Evolutionary conservation across 1,284 basidiomycete species (phyloP), one percentile per base, ranked within the genome.

Genomic region (Grifola frondosa): DNA sequence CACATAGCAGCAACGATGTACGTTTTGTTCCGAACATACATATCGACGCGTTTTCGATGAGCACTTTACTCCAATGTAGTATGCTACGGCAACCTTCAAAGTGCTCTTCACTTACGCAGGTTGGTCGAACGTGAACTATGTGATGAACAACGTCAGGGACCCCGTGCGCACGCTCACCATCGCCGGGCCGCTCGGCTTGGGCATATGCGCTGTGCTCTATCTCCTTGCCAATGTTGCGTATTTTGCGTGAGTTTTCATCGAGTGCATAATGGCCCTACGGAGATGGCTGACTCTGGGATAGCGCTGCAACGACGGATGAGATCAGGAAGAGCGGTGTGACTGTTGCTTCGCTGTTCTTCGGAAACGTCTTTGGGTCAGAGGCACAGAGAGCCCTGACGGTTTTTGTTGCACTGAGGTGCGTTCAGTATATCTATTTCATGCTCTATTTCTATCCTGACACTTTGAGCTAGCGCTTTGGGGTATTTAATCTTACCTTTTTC

Each of bases 1-100:
- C 84, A 51, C 74, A 79, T 2, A 84, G 81, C 47, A 81, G 80
- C 24, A 86, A 86, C 55, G 84, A 84, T 52, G 81, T 80, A 16
- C 25, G 59, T 48, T 8, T 4, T n/a, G n/a, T n/a, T n/a, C n/a
- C n/a, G n/a, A n/a, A n/a, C n/a, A n/a, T n/a, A n/a, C n/a, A n/a
- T n/a, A n/a, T n/a, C n/a, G n/a, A n/a, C n/a, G n/a, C n/a, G n/a
- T n/a, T n/a, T n/a, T n/a, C n/a, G n/a, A n/a, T n/a, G n/a, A n/a
- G 17, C 17, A 37, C 30, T n/a, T n/a, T n/a, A n/a, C n/a, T n/a
- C n/a, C n/a, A n/a, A n/a, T n/a, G n/a, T 42, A 79, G 74, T 80
- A 77, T 44, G 75, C 77, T 2, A 79, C 79, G 5, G 78, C 77
- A 5, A 78, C 66, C 3, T 77, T 78, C 68, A 80, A 81, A 48